Evolutionary conservation across 2,329 filamentous ascomycete species (phyloP).

Genomic region (Colletotrichum spaethianum): DNA sequence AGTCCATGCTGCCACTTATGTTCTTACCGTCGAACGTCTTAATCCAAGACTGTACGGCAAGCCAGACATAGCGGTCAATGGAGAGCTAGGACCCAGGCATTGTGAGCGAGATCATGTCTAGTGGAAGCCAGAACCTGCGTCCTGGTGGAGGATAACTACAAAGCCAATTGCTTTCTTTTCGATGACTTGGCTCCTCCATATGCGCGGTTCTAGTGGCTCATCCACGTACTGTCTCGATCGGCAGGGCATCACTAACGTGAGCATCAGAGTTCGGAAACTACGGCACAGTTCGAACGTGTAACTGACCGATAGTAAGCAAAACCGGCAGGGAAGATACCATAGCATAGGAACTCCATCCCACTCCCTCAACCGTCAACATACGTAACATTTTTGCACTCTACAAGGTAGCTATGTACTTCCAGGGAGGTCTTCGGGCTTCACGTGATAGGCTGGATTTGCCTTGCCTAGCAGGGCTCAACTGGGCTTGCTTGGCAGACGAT

Average conservation of each 20-base stretch:
- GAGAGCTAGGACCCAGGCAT: neutral
- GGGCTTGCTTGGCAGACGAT: neutral
- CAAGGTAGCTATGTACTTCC: neutral
- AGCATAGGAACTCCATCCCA: neutral
- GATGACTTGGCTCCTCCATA: neutral
- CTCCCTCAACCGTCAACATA: neutral
- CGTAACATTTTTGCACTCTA: neutral
- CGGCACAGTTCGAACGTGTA: neutral
- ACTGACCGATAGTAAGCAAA: neutral
- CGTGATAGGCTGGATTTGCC: slow-evolving; percentile 11
- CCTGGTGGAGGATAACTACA: neutral
- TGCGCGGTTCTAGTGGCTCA: neutral
- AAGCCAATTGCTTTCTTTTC: neutral
- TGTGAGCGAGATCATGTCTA: neutral
- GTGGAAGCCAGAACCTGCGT: neutral
- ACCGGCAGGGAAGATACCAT: neutral
- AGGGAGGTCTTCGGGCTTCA: neutral
- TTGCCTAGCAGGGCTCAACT: neutral
- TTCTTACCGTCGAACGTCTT: neutral
- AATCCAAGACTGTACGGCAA: neutral
- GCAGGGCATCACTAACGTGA: neutral
- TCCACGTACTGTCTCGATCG: neutral
- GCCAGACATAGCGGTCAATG: neutral
- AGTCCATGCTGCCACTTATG: neutral
- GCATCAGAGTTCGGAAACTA: neutral